A percentile compares a stretch with the other conserved stretches of the same genome.
These are phyloP conservation scores for Apiotrichum mycotoxinovorans DNA, from an alignment of 1,284 basidiomycete genomes.

Conservation along the genomic window DNA sequence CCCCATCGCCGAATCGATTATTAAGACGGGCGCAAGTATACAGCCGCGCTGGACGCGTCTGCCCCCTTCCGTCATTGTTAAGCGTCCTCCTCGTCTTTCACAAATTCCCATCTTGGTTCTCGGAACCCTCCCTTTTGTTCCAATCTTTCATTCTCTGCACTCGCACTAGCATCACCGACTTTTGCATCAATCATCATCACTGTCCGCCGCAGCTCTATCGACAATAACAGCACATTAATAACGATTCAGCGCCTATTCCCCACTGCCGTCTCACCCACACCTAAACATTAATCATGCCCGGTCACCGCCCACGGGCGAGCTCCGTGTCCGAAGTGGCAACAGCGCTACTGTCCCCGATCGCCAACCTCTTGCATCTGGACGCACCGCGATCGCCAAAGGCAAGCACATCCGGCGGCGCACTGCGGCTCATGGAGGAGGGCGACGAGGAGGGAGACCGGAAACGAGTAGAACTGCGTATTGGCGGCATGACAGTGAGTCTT, in stretches of 20 bases:
- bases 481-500: slow-evolving; percentile 47
- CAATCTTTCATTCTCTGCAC: too few species aligned
- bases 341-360: slow-evolving; percentile 13
- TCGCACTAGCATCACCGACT: too few species aligned
- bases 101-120: too few species aligned
- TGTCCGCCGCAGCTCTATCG: not conserved
- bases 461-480: slow-evolving; percentile 48
- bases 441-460: slow-evolving; percentile 12
- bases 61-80: too few species aligned
- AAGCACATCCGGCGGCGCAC: not conserved
- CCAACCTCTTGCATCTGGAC: slow-evolving; percentile 11
- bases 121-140: too few species aligned
- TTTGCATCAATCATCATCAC: not conserved
- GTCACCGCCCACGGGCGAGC: not conserved
- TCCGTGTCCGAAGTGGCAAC: slow-evolving; percentile 16
- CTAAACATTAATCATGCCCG: not conserved
- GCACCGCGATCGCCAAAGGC: not conserved
- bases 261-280: not conserved
- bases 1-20: too few species aligned
- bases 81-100: too few species aligned
- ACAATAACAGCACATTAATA: not conserved
- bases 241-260: not conserved
- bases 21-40: too few species aligned
- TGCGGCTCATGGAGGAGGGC: slow-evolving; percentile 15
- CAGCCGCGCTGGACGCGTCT: too few species aligned